These are phyloP conservation scores for Odontarrhena argentea DNA, from an alignment of 345 rosid species.

Conservation along the genomic window DNA sequence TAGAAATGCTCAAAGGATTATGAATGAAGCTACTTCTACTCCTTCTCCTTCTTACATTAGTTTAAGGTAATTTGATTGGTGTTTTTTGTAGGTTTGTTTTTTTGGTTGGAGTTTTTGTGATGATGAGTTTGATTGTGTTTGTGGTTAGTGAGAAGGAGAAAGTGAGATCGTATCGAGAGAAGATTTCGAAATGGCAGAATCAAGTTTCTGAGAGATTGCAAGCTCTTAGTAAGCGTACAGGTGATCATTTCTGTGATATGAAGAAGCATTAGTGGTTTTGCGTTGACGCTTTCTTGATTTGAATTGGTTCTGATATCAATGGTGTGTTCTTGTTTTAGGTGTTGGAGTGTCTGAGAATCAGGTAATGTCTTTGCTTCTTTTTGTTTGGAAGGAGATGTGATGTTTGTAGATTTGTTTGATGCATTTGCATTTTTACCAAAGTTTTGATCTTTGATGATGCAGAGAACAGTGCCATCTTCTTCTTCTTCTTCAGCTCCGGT, in stretches of 20 bases:
- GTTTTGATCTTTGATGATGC: conserved; percentile 37
- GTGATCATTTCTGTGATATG: conserved; percentile 41
- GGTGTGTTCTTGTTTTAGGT: conserved; percentile 45
- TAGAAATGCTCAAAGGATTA: conserved; percentile 71
- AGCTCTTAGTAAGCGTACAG: conserved; percentile 61
- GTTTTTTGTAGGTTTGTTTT: neutral
- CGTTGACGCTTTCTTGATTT: neutral
- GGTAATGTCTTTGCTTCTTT: conserved; percentile 48
- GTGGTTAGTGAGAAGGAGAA: conserved; percentile 71
- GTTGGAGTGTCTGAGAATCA: conserved; percentile 59
- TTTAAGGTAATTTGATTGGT: conserved; percentile 46
- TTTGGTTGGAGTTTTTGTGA: conserved; percentile 2
- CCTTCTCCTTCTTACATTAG: conserved; percentile 72
- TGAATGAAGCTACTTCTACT: conserved; percentile 68
- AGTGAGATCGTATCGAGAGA: conserved; percentile 77
- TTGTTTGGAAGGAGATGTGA: conserved; percentile 10
- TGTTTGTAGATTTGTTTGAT: neutral
- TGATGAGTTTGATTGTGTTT: conserved; percentile 21
- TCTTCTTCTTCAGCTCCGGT: conserved; percentile 51
- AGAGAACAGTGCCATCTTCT: conserved; percentile 56
- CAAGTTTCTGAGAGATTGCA: conserved; percentile 87
- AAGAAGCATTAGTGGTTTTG: neutral
- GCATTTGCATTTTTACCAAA: neutral
- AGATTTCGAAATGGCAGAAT: conserved; percentile 88
- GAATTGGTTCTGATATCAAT: conserved; percentile 26